phyloP scores from a whole-genome alignment of 2,329 filamentous ascomycete species.

The Camptophora hylomeconis region DNA sequence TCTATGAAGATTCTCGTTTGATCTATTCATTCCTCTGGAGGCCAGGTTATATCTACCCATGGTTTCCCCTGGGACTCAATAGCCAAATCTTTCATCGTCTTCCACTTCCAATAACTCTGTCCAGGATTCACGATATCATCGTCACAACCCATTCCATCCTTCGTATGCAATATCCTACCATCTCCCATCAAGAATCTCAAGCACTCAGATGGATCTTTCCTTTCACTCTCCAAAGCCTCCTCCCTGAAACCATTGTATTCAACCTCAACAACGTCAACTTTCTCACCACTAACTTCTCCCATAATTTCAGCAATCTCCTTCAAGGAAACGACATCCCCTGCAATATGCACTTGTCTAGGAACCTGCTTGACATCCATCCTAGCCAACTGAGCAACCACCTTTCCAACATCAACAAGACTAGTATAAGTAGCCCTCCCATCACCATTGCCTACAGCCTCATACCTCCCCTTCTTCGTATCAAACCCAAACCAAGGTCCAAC shows the following conservation, averaged over 20 bases:
- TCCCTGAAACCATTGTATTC: conserved; percentile 18
- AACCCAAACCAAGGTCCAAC: conserved; percentile 25
- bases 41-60: conserved; percentile 15
- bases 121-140: conserved; percentile 21
- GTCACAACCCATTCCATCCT: conserved; percentile 19
- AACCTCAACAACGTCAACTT: conserved; percentile 17
- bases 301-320: conserved; percentile 18
- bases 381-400: conserved; percentile 19
- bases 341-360: conserved; percentile 19
- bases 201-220: conserved; percentile 17
- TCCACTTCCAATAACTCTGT: conserved; percentile 21
- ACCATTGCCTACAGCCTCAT: conserved; percentile 20
- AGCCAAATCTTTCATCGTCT: conserved; percentile 19
- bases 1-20: too few species aligned
- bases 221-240: conserved; percentile 13
- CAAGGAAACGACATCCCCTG: conserved; percentile 18
- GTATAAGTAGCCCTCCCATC: conserved; percentile 21
- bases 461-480: conserved; percentile 18
- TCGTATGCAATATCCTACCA: conserved; percentile 20
- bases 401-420: conserved; percentile 21
- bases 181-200: conserved; percentile 25
- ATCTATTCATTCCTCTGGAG: too few species aligned
- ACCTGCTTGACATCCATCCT: conserved; percentile 13
- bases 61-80: conserved; percentile 17
- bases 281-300: conserved; percentile 16